Base-by-base conservation (phyloP, 1,139 yeast genomes). In the Debaryomyces robertsiae region DNA sequence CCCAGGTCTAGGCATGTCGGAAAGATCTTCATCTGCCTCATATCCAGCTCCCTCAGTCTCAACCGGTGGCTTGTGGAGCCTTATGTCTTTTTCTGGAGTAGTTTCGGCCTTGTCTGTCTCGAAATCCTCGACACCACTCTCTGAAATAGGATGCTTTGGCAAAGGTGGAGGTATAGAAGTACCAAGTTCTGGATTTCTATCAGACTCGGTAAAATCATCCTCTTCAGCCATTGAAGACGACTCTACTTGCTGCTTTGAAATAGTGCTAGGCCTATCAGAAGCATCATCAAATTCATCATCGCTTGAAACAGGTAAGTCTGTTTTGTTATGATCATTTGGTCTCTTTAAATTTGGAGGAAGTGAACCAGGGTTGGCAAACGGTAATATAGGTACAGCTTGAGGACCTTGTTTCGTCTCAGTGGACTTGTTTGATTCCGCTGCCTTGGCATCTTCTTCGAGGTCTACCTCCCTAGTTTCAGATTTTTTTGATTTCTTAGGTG, bases 331-430 rank as follows among this genome's bases (percentile, higher is more conserved):
- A 3, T 23, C 24, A 19, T 29, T 31, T 13, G 22, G 32, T 9
- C 17, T 22, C 4, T 19, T 22, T 22, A 37, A 27, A 15, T n/a
- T 13, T 13, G 43, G 33, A 6, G 39, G 58, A 32, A 63, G 57
- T 3, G 69, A 58, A 25, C 53, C 55, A 9, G 46, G 34, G 27
- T 46, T 33, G 0, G 79, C 77, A 57, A 73, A 69, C 9, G 84
- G 83, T 50, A 78, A 55, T 13, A 77, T 66, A 2, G 86, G 82
- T 36, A 78, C 63, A 1, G 82, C 69, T 23, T 53, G 58, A 1
- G 73, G 48, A 13, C 29, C 45, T 9, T 40, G 27, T 4, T 49
- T 19, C 17, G 37, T 32, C 19, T 50, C 45, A 16, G 55, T 54
- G 9, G 42, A 40, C 31, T 27, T 36, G 22, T 17, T 51, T 29